Evolutionary conservation across 495 filamentous ascomycete species (phyloP), one percentile per base, ranked within the genome.

Genomic region (Penicillium waksmanii): DNA sequence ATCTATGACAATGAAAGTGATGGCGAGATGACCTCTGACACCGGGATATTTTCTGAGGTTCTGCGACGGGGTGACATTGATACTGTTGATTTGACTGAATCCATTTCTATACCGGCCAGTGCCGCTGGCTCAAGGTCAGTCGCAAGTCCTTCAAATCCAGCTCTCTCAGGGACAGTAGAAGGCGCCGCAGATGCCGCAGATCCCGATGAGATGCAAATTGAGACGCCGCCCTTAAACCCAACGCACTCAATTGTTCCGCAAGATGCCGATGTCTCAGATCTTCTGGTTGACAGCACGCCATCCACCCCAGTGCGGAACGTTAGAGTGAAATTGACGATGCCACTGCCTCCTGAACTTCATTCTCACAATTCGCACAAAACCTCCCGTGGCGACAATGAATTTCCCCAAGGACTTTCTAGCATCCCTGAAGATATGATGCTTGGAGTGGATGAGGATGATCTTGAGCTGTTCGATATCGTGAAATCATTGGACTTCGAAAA

Each of bases 181-280:
- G n/a, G 9, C 7, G 42, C 7, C 1, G 42, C 13, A 44, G n/a
- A 18, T 44, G 42, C 7, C n/a, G 42, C 13, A 44, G 42, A 44
- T 44, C 0, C 42, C 42, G 42, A 44, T 18, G 42, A 44, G 42
- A 44, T 70, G 34, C 53, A 15, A 17, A 61, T 71, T 18, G 65
- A 64, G 35, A 75, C 68, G 0, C 66, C 70, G 15, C 70, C 68
- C 23, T 48, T 74, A 8, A 76, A 73, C 57, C 71, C 70, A 12
- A 61, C 57, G 51, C 51, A 35, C 11, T 47, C 31, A 38, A 23
- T 17, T 34, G 21, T 27, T 15, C 51, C 54, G 19, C 46, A 61
- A 12, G n/a, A 57, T 8, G 31, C 19, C 53, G 35, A 58, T 19
- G 43, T 52, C 17, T 2, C 15, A 44, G 15, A 44, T 6, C 42